Base-by-base conservation (phyloP, 2,329 filamentous ascomycete species). In the Cryphonectria nitschkei region DNA sequence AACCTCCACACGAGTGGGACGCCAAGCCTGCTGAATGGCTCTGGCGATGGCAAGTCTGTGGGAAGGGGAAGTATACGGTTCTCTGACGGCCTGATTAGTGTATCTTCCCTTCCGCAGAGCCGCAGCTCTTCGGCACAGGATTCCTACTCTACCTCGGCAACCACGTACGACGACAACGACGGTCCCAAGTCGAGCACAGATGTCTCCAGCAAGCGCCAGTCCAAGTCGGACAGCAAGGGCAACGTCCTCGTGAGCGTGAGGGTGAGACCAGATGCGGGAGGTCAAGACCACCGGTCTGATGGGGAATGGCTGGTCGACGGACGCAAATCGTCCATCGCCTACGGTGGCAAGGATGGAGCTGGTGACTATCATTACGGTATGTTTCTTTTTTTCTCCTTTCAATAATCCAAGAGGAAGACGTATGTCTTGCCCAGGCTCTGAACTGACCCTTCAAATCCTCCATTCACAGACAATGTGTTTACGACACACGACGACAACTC, bases 241-340 rank as follows among this genome's bases (percentile, higher is more conserved):
- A 99, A 99, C 78, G 95, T 99, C 19, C 82, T 98, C 73, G 95
- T 99, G 75, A 98, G 96, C 79, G 95, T 99, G 52, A 89, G 96
- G 78, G 95, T 98, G 58, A 89, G 96, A 43, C 96, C 96, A 41
- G 95, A 98, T 82, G 86, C 89, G 4, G 88, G 86, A 34, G 84
- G 85, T n/a, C 88, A 86, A 68, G 88, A 88, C 61, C 84, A 85
- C 29, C 87, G 88, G 71, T 83, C 88, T 9, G 93, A 96, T 72
- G 89, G 90, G 41, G 96, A 98, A 78, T 99, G 95, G 96, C 88
- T 94, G 84, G 92, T 99, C 3, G 95, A 98, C 79, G 92, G 92
- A 43, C 90, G 94, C 77, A 90, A 90, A 76, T 92, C 93, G 26
- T 83, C 97, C 52, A 92, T 99, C 69, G 88, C 93, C 11, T 97